phyloP scores from a whole-genome alignment of 768 basidiomycete genomes.

The Pleurotus djamor region DNA sequence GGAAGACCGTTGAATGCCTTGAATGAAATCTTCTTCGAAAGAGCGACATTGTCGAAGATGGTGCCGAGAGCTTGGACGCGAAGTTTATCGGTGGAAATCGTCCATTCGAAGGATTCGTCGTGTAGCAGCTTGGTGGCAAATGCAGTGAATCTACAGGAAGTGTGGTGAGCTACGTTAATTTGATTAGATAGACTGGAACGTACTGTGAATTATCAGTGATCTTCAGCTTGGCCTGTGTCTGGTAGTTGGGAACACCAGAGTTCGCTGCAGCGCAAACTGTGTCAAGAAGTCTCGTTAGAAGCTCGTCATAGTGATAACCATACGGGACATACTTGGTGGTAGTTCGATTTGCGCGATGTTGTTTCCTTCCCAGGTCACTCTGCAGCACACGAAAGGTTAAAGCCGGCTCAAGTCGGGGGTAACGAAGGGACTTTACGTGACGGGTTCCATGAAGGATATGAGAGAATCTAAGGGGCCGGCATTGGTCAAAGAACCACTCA shows the following conservation, averaged over 20 bases:
- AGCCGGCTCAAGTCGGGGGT: background rate
- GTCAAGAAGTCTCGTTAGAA: background rate
- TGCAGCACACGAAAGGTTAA: constrained; percentile 14
- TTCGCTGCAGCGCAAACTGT: constrained; percentile 69
- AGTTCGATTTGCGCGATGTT: constrained; percentile 63
- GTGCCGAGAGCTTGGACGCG: constrained; percentile 66
- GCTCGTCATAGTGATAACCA: background rate
- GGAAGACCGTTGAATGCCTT: constrained; percentile 72
- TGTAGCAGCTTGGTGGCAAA: constrained; percentile 69
- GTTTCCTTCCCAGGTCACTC: constrained; percentile 61
- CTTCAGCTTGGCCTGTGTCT: constrained; percentile 45
- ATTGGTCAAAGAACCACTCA: constrained; percentile 60
- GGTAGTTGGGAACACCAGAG: constrained; percentile 62
- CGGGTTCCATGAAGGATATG: constrained; percentile 63
- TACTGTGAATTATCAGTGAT: constrained; percentile 54
- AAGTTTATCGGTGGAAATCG: constrained; percentile 62
- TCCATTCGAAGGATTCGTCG: constrained; percentile 65
- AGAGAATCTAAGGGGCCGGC: constrained; percentile 67
- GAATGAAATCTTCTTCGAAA: constrained; percentile 60
- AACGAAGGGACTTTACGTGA: constrained; percentile 39
- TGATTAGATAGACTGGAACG: constrained; percentile 12
- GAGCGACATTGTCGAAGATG: constrained; percentile 61
- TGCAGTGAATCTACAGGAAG: constrained; percentile 47
- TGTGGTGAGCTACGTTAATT: background rate
- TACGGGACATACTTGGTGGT: constrained; percentile 44